A percentile compares a stretch with the other conserved stretches of the same genome.
Conservation (phyloP, 179 eudicot species). For the Gypsophila paniculata region DNA sequence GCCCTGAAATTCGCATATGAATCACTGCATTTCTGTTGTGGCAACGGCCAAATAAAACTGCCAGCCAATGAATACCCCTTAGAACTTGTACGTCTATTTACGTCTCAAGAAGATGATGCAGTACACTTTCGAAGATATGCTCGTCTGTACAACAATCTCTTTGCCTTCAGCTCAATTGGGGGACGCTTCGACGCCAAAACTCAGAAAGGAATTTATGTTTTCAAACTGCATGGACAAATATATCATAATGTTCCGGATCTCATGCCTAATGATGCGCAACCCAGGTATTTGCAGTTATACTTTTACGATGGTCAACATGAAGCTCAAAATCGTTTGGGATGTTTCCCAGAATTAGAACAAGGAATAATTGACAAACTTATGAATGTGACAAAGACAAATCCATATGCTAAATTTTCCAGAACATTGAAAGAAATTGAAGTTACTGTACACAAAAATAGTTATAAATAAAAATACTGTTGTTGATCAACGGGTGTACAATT, state of each 20-base stretch:
- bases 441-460: not conserved
- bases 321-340: not conserved
- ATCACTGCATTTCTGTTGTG: too few relatives aligned
- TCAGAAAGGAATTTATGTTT: not conserved
- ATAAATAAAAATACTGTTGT: not conserved
- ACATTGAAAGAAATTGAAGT: not conserved
- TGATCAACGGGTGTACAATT: not conserved
- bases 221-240: not conserved
- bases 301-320: conserved; percentile 12
- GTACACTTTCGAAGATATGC: too few relatives aligned
- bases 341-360: not conserved
- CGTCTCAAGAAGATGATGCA: too few relatives aligned
- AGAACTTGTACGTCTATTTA: too few relatives aligned
- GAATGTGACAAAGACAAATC: not conserved
- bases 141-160: too few relatives aligned
- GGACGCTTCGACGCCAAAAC: not conserved
- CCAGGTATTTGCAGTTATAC: not conserved
- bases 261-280: not conserved
- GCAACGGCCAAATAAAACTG: too few relatives aligned
- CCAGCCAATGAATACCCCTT: too few relatives aligned
- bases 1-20: too few relatives aligned
- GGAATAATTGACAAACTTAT: not conserved
- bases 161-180: too few relatives aligned
- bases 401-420: not conserved
- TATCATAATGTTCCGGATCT: not conserved